Percentiles rank a stretch among this genome's conserved stretches.
phyloP scores from a whole-genome alignment of 2,329 filamentous ascomycete genomes.

The Neophaeococcomyces mojaviensis region DNA sequence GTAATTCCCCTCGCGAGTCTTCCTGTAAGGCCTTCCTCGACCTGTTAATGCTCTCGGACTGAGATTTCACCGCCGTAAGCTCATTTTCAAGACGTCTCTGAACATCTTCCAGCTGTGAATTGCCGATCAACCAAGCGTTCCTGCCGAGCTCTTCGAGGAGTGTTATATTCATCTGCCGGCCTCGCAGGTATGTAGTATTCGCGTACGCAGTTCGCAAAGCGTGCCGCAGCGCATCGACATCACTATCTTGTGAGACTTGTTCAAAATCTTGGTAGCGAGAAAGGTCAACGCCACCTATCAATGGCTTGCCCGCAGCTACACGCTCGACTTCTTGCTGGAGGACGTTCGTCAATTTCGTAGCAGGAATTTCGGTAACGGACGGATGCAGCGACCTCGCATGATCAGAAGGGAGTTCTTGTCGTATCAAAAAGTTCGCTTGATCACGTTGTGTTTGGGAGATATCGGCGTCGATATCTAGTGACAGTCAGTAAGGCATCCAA shows the following conservation, averaged over 20 bases:
- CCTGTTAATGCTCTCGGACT: constrained; percentile 67
- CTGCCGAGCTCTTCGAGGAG: constrained; percentile 77
- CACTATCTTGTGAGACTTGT: constrained; percentile 35
- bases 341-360: constrained; percentile 56
- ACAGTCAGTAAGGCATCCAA: constrained; percentile 13
- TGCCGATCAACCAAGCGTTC: constrained; percentile 85
- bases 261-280: constrained; percentile 76
- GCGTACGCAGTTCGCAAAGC: constrained; percentile 51
- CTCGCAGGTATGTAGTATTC: constrained; percentile 50
- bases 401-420: constrained; percentile 52
- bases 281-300: constrained; percentile 61
- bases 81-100: constrained; percentile 65
- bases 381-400: constrained; percentile 48
- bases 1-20: constrained; percentile 63
- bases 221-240: constrained; percentile 39
- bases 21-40: constrained; percentile 64
- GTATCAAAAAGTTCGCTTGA: constrained; percentile 62
- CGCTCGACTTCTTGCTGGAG: constrained; percentile 62
- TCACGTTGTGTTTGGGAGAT: constrained; percentile 55
- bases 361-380: constrained; percentile 47
- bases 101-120: constrained; percentile 69
- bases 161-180: constrained; percentile 53
- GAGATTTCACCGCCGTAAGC: constrained; percentile 57
- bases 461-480: constrained; percentile 69
- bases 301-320: constrained; percentile 52